Percentiles rank a stretch among this genome's conserved stretches.
These are phyloP conservation scores for Pyrenopolyporus hunteri DNA, from an alignment of 495 filamentous ascomycete genomes.

Conservation along the genomic window DNA sequence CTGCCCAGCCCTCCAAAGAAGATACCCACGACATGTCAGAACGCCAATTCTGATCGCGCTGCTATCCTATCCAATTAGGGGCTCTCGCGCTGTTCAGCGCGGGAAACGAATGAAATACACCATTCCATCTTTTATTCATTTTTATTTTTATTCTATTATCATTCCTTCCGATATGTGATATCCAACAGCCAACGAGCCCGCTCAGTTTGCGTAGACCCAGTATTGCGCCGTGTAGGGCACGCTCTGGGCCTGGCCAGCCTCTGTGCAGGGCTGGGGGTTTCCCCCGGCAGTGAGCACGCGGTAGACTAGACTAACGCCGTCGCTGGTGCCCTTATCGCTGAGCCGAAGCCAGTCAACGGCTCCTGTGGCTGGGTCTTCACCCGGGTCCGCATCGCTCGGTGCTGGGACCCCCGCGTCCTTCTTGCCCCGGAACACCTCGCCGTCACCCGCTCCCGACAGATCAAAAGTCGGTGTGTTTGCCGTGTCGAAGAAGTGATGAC, in stretches of 20 bases:
- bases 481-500: conserved; percentile 70
- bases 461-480: conserved; percentile 63
- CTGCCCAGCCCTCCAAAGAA: too few species aligned
- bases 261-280: conserved; percentile 54
- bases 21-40: too few species aligned
- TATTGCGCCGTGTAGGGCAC: conserved; percentile 74
- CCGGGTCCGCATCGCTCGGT: conserved; percentile 54
- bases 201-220: conserved; percentile 63
- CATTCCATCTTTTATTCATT: background rate
- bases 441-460: conserved; percentile 46
- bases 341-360: conserved; percentile 73
- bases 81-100: too few species aligned
- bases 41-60: too few species aligned
- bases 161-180: too few species aligned
- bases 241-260: conserved; percentile 48
- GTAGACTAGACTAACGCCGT: conserved; percentile 63
- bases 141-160: background rate
- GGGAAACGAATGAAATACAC: background rate
- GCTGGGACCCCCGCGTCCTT: conserved; percentile 57
- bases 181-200: background rate
- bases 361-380: conserved; percentile 47
- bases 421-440: conserved; percentile 51
- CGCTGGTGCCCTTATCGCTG: conserved; percentile 53
- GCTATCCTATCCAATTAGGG: too few species aligned
- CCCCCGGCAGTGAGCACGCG: conserved; percentile 74